A percentile compares a stretch with the other conserved stretches of the same genome.
These are phyloP conservation scores for Botrytis byssoidea DNA, from an alignment of 2,329 filamentous ascomycete genomes.

Conservation along the genomic window DNA sequence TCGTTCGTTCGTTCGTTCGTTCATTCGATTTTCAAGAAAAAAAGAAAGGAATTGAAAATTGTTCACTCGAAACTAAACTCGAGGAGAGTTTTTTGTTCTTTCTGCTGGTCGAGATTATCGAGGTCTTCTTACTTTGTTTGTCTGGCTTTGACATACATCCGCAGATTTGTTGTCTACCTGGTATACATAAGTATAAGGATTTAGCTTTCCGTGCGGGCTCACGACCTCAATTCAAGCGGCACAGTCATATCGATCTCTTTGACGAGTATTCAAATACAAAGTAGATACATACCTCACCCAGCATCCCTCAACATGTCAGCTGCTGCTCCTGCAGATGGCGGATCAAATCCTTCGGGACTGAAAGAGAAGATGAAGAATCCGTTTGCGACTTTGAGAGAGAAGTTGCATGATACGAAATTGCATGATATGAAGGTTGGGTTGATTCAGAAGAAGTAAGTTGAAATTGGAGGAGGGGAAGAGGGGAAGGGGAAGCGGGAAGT, in stretches of 20 bases:
- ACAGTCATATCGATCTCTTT: not conserved
- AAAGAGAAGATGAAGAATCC: constrained; percentile 51
- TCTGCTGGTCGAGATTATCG: not conserved
- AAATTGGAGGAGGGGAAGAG: not conserved
- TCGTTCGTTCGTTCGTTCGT: not conserved
- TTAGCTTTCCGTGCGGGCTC: not conserved
- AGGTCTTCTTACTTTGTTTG: not conserved
- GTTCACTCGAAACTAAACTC: not conserved
- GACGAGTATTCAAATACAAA: fast-evolving
- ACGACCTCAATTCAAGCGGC: not conserved
- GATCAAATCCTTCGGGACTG: constrained; percentile 31
- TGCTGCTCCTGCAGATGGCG: constrained; percentile 33
- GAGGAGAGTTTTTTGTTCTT: not conserved
- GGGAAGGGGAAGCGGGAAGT: too few relatives aligned
- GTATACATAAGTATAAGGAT: too few relatives aligned
- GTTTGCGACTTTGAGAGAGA: constrained; percentile 49
- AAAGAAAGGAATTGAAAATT: not conserved
- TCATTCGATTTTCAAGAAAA: not conserved
- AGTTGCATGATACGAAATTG: constrained; percentile 53
- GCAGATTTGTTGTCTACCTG: too few relatives aligned
- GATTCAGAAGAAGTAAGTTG: constrained; percentile 56
- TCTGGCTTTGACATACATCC: too few relatives aligned
- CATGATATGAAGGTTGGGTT: constrained; percentile 57
- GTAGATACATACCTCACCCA: not conserved
- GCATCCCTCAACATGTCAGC: constrained; percentile 29